Percentiles rank a stretch among this genome's conserved stretches.
Conservation (phyloP, 2,329 filamentous ascomycete genomes). For the Aspergillus novofumigatus region DNA sequence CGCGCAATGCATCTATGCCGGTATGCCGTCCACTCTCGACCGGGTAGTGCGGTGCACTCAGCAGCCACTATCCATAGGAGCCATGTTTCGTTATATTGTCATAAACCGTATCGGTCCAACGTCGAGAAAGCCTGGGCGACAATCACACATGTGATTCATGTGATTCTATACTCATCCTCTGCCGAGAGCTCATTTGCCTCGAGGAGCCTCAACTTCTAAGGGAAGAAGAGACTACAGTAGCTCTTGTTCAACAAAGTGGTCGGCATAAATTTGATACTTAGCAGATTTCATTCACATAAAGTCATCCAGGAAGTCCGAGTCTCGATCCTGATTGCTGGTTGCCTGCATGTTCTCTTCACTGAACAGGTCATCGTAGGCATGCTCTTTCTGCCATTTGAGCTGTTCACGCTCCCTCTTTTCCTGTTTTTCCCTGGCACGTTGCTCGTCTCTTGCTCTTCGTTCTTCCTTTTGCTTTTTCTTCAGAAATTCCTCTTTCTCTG, state of each 20-base stretch:
- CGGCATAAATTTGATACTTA: background rate
- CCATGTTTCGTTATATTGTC: background rate
- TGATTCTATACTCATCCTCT: too few relatives aligned
- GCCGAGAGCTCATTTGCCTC: background rate
- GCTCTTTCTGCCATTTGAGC: conserved; percentile 92
- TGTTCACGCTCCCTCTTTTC: conserved; percentile 72
- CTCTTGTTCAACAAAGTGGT: background rate
- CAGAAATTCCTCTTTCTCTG: conserved; percentile 74
- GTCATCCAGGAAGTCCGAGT: conserved; percentile 73
- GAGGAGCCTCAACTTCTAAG: background rate
- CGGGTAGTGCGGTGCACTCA: background rate
- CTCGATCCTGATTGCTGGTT: conserved; percentile 81
- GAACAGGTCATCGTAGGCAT: conserved; percentile 93
- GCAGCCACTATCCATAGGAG: background rate
- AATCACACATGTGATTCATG: too few relatives aligned
- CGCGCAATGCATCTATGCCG: background rate
- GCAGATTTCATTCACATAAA: conserved; percentile 66
- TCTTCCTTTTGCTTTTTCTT: conserved; percentile 70
- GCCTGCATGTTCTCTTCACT: conserved; percentile 72
- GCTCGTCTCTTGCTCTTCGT: conserved; percentile 37
- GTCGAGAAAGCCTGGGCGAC: background rate
- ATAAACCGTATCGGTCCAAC: background rate
- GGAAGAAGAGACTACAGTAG: background rate
- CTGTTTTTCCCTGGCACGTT: conserved; percentile 38
- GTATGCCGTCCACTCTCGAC: background rate